Base-by-base conservation (phyloP, 2,329 filamentous ascomycete species). In the Trichoderma atroviride region DNA sequence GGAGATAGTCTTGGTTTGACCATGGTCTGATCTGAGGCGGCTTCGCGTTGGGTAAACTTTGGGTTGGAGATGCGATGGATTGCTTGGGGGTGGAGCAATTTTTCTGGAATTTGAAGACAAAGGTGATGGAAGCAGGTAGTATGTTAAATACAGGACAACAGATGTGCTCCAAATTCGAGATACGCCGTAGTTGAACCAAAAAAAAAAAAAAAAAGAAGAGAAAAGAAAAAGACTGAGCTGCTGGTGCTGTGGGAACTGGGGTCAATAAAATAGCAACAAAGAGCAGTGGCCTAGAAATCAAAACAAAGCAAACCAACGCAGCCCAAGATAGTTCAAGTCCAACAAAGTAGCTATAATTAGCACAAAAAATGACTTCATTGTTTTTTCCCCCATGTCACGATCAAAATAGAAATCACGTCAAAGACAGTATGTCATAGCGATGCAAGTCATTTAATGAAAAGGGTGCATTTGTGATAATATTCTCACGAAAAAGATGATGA, bases 401-500 rank as follows among this genome's bases (percentile, higher is more conserved):
- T 43, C 16, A 35, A 33, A 40, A 40, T 22, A 40, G 5, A 52
- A 11, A 5, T 2, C 14, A 59, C n/a, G 37, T 7, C 37, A 37
- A 47, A 59, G 55, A 5, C 29, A 6, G 37, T 6, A 59, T 29
- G 27, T 40, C 14, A 59, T 14, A 33, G 27, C 6, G 13, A 40
- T 35, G 5, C 14, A 29, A 22, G 11, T 33, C 2, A 58, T 59
- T 22, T 24, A n/a, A 19, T 43, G 35, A 29, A 35, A 58, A 31
- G 29, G 27, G 52, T 57, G 35, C 11, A 35, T 67, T 67, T 52
- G 6, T 31, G 31, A 59, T n/a, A 31, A 37, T 5, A 14, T 22
- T 27, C 35, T 52, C 64, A 14, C 40, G 29, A 59, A 47, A 53
- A 57, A 33, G 27, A 52, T 29, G 64, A 52, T 29, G 64, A 67